These are phyloP conservation scores for Limnomonas spitsbergensis DNA, from an alignment of 139 green algal species.

Conservation along the genomic window DNA sequence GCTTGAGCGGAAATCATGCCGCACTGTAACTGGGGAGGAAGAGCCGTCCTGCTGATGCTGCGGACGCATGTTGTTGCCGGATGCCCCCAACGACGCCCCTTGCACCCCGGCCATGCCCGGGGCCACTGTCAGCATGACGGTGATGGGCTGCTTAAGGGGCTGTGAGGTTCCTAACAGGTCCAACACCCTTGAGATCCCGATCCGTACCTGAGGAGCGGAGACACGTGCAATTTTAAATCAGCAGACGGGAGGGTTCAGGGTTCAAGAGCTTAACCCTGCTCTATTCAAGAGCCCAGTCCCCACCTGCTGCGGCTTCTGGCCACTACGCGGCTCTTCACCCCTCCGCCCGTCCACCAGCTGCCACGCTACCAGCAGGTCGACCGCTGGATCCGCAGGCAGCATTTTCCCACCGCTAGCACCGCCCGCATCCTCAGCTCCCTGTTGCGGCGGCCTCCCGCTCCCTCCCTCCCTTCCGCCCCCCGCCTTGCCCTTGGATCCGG, in stretches of 20 bases:
- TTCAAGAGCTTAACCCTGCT: no score
- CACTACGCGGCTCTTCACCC: no score
- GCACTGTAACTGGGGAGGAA: constrained; percentile 16
- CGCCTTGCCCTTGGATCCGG: no score
- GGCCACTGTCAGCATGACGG: not conserved
- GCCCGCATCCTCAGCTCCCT: not conserved
- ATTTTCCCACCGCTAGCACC: not conserved
- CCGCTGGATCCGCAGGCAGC: not conserved
- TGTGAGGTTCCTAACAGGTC: not conserved
- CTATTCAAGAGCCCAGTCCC: no score
- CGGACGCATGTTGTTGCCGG: no score
- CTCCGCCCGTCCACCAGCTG: constrained; percentile 20
- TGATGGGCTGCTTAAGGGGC: not conserved
- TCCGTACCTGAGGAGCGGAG: constrained; percentile 5
- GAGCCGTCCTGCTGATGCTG: not conserved
- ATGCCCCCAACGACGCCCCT: no score
- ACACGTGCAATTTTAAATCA: no score
- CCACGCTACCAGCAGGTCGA: constrained; percentile 1
- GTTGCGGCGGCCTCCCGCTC: no score
- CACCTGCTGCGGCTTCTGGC: no score
- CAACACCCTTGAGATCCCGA: not conserved
- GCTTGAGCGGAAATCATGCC: constrained; percentile 55
- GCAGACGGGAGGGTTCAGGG: no score
- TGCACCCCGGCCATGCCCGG: no score
- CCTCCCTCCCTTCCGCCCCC: no score